Base-by-base conservation (phyloP, 2,329 filamentous ascomycete genomes). In the Metarhizium guizhouense region DNA sequence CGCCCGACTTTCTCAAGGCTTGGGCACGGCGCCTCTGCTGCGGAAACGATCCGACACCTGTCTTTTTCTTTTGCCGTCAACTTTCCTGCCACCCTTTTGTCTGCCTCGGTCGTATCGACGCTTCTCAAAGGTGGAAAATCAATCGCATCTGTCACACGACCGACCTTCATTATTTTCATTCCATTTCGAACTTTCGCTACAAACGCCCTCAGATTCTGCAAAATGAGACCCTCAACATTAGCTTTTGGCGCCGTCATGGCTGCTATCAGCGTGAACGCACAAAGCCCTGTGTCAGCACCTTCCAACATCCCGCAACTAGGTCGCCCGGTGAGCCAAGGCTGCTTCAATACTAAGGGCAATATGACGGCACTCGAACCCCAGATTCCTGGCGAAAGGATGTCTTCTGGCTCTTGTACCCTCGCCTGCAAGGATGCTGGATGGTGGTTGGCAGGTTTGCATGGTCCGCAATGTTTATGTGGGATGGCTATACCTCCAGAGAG, bases 401-500 rank as follows among this genome's bases (percentile, higher is more conserved):
- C 69, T 5, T 72, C 71, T 13, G 78, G 77, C 54, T 57, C 61
- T 13, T 84, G 81, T 61, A 61, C 60, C 14, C 34, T 61, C 0
- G 52, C 62, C 1, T 82, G 79, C 63, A 65, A 70, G 3, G 64
- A 70, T 0, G 64, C 74, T 7, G 76, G 79, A 40, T 74, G 69
- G 36, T 61, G 77, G 1, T 86, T 90, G 7, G 82, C 85, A 63
- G 89, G 78, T 36, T 72, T 88, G 48, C 81, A 78, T 7, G 76
- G 78, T 18, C 81, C 81, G 16, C 74, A 76, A 18, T 96, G 91
- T 72, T 88, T 77, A 64, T 95, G 91, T 65, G 91, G 90, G 57
- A 73, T 83, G 59, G 70, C 76, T 57, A 78, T 92, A 51, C 91
- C 91, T 0, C 75, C 84, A 16, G 64, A 74, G 43, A 73, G 73